A percentile compares a stretch with the other conserved stretches of the same genome.
Evolutionary conservation across 208 protist genomes (phyloP).

Genomic region (Leishmania braziliensis): DNA sequence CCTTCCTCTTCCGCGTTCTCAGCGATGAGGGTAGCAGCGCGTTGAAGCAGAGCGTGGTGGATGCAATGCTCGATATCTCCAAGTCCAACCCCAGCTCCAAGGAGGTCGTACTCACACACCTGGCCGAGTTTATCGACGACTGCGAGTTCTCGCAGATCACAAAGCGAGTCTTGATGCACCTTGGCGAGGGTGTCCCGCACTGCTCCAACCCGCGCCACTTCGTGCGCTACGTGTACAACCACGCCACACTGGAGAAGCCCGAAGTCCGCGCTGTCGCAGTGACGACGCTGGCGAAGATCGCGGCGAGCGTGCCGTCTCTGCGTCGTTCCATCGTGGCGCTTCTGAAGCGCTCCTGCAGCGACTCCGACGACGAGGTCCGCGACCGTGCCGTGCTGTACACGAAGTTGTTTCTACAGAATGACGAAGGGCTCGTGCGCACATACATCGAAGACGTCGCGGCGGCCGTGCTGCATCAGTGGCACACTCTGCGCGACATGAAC

Average conservation of each 20-base stretch:
- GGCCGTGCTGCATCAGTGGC: slow-evolving; percentile 46
- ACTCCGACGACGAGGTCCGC: slow-evolving; percentile 98
- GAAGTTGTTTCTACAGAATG: slow-evolving; percentile 79
- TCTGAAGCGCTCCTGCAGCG: slow-evolving; percentile 90
- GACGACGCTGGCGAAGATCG: slow-evolving; percentile 98
- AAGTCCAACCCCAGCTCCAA: slow-evolving; percentile 89
- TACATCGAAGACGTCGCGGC: slow-evolving; percentile 79
- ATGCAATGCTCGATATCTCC: slow-evolving; percentile 95
- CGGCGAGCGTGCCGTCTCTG: slow-evolving; percentile 83
- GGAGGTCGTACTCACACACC: slow-evolving; percentile 90
- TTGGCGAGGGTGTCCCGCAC: slow-evolving; percentile 96
- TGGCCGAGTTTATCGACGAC: slow-evolving; percentile 99
- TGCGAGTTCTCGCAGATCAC: slow-evolving; percentile 97
- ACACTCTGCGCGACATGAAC: slow-evolving; percentile 12
- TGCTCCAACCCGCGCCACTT: slow-evolving; percentile 87
- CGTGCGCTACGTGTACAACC: slow-evolving; percentile 98
- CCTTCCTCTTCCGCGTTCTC: slow-evolving; percentile 89
- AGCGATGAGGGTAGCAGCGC: slow-evolving; percentile 89
- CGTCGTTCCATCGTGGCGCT: slow-evolving; percentile 89
- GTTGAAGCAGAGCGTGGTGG: slow-evolving; percentile 96
- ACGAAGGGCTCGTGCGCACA: slow-evolving; percentile 62
- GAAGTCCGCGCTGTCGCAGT: slow-evolving; percentile 96
- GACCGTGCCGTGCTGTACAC: slow-evolving; percentile 96
- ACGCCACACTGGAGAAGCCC: slow-evolving; percentile 93
- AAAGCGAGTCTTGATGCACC: slow-evolving; percentile 95